A percentile compares a stretch with the other conserved stretches of the same genome.
Conservation (phyloP, 2,329 filamentous ascomycete species). For the Monosporascus sp. region DNA sequence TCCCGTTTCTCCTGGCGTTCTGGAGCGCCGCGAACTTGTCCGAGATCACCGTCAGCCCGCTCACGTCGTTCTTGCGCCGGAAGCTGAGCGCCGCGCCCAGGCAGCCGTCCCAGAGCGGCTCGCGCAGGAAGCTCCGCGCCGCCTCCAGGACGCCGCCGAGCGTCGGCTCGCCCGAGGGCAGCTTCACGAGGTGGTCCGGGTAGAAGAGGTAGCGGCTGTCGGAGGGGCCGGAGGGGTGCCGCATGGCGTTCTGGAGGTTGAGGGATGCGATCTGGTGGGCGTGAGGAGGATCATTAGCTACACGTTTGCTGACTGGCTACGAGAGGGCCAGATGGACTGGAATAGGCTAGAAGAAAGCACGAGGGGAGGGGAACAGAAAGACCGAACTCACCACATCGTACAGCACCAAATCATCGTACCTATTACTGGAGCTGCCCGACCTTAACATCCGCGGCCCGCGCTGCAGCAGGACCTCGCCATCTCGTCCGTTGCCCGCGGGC, state of each 20-base stretch:
- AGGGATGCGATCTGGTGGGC: constrained; percentile 50
- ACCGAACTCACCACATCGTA: constrained; percentile 58
- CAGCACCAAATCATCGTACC: constrained; percentile 59
- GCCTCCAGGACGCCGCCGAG: constrained; percentile 6
- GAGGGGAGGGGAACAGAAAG: constrained; percentile 16
- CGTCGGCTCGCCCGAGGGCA: constrained; percentile 10
- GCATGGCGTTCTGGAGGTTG: constrained; percentile 48
- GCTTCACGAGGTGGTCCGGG: constrained; percentile 68
- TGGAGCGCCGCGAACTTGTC: not conserved
- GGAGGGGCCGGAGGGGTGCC: constrained; percentile 39
- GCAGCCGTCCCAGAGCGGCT: constrained; percentile 21
- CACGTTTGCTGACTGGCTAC: too few species aligned
- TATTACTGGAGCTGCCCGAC: constrained; percentile 31
- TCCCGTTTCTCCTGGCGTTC: not conserved
- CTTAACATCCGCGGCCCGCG: constrained; percentile 75
- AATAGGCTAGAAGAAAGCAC: not conserved
- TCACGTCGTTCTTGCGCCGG: too few species aligned
- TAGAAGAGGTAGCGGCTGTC: constrained; percentile 77
- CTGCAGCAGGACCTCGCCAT: constrained; percentile 66
- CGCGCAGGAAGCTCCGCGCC: constrained; percentile 11
- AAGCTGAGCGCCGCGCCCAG: constrained; percentile 4
- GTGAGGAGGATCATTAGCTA: not conserved
- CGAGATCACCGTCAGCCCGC: too few species aligned
- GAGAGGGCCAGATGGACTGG: too few species aligned
- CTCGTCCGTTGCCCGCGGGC: constrained; percentile 50